Evolutionary conservation across 2,329 filamentous ascomycete genomes (phyloP), one percentile per base, ranked within the genome.

Genomic region (Scytalidium lignicola): DNA sequence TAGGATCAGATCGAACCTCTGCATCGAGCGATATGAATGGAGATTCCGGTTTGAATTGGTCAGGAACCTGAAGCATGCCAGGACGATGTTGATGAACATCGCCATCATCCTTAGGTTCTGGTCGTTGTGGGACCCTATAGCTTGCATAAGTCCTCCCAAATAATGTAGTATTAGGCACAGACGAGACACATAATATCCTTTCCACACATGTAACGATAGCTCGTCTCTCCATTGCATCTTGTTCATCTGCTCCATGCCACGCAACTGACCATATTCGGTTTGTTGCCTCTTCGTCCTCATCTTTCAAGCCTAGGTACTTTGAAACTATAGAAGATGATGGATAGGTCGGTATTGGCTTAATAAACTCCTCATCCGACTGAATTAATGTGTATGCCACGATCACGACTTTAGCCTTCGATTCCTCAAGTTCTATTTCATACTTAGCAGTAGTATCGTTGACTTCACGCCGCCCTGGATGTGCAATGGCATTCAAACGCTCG

Each of bases 151-250:
- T 5, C 5, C 23, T 5, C 10, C 23, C 23, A 26, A 26, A 26
- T 26, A 26, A 26, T 10, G 23, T 26, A 26, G 23, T 26, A 6
- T 5, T 26, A 26, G 55, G 53, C 18, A 57, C 43, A 19, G 51
- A 48, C 19, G 46, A 50, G 10, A 57, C 55, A 21, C 53, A 48
- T 12, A 57, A 46, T 8, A 57, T 57, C 23, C 54, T 53, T 39
- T 57, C 55, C 12, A 54, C 48, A 21, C 51, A 53, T 51, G 50
- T 48, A n/a, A 46, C 51, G 44, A 57, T 48, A 10, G 47, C 51
- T 42, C 50, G 51, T 12, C 43, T 28, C 22, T 57, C 55, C 3
- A 55, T 44, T 18, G 52, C 51, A 10, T 26, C 23, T 10, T 26
- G 23, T 43, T 57, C 52, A n/a, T 40, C 49, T 15, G 48, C 51